phyloP scores from a whole-genome alignment of 78 protist species.

The Acrasis kona region DNA sequence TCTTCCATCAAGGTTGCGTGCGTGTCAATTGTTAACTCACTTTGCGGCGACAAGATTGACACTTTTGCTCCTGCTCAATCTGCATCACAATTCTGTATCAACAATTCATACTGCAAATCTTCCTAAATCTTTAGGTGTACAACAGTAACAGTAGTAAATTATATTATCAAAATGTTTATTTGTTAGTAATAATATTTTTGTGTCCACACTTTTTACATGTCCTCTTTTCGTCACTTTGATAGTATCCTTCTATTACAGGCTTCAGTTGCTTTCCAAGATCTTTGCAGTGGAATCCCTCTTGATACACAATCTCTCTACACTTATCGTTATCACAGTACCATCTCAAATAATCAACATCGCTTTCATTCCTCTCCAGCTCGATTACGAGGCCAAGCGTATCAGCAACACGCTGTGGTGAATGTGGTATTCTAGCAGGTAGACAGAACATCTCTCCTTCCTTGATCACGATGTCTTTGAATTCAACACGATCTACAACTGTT shows the following conservation, averaged over 20 bases:
- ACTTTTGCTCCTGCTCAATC: no score
- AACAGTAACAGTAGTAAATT: no score
- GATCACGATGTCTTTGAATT: constrained; percentile 12
- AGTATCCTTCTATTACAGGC: neutral
- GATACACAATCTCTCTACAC: neutral
- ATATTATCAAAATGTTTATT: neutral
- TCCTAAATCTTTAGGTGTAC: no score
- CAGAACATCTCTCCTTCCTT: constrained; percentile 42
- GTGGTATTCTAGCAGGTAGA: constrained; percentile 35
- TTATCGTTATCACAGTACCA: constrained; percentile 23
- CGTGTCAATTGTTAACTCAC: no score
- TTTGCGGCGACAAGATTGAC: no score
- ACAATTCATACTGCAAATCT: no score
- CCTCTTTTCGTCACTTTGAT: neutral
- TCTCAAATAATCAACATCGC: constrained; percentile 33
- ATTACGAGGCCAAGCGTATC: constrained; percentile 37
- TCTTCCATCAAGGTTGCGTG: no score
- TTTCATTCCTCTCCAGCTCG: constrained; percentile 18
- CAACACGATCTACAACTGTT: neutral
- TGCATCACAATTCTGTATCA: no score
- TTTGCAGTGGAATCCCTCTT: neutral
- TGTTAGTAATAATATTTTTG: neutral
- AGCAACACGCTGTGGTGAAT: constrained; percentile 32
- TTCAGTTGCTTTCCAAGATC: constrained; percentile 2
- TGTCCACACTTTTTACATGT: constrained; percentile 13